These are phyloP conservation scores for Myochromella boudieri DNA, from an alignment of 768 basidiomycete genomes.

Conservation along the genomic window DNA sequence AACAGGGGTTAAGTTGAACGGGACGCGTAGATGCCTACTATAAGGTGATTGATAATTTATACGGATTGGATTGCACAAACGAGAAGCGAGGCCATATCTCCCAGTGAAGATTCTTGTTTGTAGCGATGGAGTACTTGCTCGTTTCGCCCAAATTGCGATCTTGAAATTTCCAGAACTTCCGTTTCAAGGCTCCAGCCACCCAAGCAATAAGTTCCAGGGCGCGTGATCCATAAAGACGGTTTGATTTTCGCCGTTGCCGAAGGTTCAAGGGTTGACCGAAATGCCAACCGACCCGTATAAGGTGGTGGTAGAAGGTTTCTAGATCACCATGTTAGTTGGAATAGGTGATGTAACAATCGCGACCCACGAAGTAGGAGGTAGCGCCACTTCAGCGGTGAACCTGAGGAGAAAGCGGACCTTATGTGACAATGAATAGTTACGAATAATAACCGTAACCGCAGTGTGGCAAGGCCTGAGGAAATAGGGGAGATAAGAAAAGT, in stretches of 20 bases:
- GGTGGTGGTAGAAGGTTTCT: conserved; percentile 49
- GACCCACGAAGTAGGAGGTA: conserved; percentile 12
- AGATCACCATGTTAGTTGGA: neutral
- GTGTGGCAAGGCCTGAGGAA: conserved; percentile 51
- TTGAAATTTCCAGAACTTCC: conserved; percentile 46
- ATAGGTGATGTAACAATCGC: neutral
- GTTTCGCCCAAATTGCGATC: neutral
- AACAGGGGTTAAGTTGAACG: conserved; percentile 4
- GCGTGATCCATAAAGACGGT: conserved; percentile 57
- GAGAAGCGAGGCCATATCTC: conserved; percentile 28
- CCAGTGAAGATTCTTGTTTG: conserved; percentile 29
- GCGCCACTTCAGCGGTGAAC: conserved; percentile 28
- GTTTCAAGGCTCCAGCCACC: conserved; percentile 71
- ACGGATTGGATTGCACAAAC: conserved; percentile 26
- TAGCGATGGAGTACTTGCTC: conserved; percentile 31
- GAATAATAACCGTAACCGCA: conserved; percentile 55
- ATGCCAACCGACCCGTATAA: conserved; percentile 68
- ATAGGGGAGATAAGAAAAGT: neutral
- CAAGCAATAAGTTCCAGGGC: conserved; percentile 65
- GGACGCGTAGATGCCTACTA: conserved; percentile 5
- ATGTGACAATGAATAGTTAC: conserved; percentile 72
- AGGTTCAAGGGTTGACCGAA: conserved; percentile 59
- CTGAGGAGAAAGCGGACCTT: conserved; percentile 57
- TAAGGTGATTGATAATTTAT: conserved; percentile 20
- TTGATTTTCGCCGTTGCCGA: conserved; percentile 40